phyloP scores from a whole-genome alignment of 768 basidiomycete species.

The Aureoboletus auriporus region DNA sequence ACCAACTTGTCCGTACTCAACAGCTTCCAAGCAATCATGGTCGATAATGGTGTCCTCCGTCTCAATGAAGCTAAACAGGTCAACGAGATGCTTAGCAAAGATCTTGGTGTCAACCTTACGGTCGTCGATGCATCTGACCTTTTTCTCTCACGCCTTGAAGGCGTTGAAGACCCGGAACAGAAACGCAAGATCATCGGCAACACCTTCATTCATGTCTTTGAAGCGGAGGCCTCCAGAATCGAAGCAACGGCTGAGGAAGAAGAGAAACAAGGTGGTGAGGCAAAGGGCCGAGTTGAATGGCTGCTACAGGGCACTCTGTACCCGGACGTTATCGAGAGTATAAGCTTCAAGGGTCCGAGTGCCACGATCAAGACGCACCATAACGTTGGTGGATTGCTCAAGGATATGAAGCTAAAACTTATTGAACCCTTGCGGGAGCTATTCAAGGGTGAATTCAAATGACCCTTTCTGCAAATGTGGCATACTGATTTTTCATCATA shows the following conservation, averaged over 20 bases:
- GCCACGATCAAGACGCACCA: slow-evolving; percentile 99
- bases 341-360: slow-evolving; percentile 98
- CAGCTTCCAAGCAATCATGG: slow-evolving; percentile 99
- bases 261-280: slow-evolving; percentile 58
- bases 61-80: slow-evolving; percentile 90
- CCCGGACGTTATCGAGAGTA: slow-evolving; percentile 98
- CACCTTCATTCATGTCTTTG: slow-evolving; percentile 97
- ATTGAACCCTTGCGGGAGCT: slow-evolving; percentile 97
- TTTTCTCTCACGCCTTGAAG: slow-evolving; percentile 85
- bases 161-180: slow-evolving; percentile 91
- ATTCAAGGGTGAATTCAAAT: slow-evolving; percentile 77
- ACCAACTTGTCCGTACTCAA: background rate
- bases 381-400: slow-evolving; percentile 93
- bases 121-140: slow-evolving; percentile 94
- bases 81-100: slow-evolving; percentile 84
- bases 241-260: slow-evolving; percentile 79
- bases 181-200: slow-evolving; percentile 99
- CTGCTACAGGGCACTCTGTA: slow-evolving; percentile 96
- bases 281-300: slow-evolving; percentile 95
- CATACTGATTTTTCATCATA: slow-evolving; percentile 26
- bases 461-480: background rate
- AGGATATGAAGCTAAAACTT: slow-evolving; percentile 97
- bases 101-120: slow-evolving; percentile 94
- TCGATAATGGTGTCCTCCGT: slow-evolving; percentile 96
- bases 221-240: slow-evolving; percentile 87